Evolutionary conservation across 2,329 filamentous ascomycete genomes (phyloP).

Genomic region (Calonectria multiphialidica): DNA sequence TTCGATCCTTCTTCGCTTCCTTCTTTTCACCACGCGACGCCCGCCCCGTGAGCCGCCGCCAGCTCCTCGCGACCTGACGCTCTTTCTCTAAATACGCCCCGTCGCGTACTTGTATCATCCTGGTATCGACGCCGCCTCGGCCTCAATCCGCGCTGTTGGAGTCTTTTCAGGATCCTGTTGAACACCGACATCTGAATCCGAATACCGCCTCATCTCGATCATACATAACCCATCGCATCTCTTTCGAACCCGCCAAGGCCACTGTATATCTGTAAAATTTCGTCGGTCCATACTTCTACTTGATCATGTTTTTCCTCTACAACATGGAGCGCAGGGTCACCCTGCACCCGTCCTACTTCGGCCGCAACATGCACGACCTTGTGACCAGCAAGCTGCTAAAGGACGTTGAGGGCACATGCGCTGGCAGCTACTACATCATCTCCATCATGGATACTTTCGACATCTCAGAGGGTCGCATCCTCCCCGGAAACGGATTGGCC

Average conservation of each 20-base stretch:
- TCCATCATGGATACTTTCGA: slow-evolving; percentile 98
- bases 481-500: slow-evolving; percentile 90
- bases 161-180: not conserved
- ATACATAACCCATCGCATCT: not conserved
- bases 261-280: not conserved
- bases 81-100: not conserved
- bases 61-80: slow-evolving; percentile 12
- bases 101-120: not conserved
- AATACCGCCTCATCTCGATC: not conserved
- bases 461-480: slow-evolving; percentile 91
- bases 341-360: slow-evolving; percentile 97
- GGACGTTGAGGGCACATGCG: slow-evolving; percentile 95
- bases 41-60: slow-evolving; percentile 6
- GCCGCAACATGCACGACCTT: slow-evolving; percentile 90
- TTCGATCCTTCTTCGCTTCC: slow-evolving; percentile 11
- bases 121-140: not conserved
- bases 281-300: slow-evolving; percentile 19
- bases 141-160: not conserved
- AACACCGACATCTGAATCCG: not conserved
- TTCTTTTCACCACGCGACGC: slow-evolving; percentile 16
- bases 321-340: slow-evolving; percentile 96
- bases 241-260: slow-evolving; percentile 7
- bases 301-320: slow-evolving; percentile 94
- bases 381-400: slow-evolving; percentile 90
- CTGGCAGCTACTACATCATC: slow-evolving; percentile 96